Percentiles rank a stretch among this genome's conserved stretches.
These are phyloP conservation scores for Apophysomyces elegans DNA, from an alignment of 371 early-diverging fungal genomes.

Conservation along the genomic window DNA sequence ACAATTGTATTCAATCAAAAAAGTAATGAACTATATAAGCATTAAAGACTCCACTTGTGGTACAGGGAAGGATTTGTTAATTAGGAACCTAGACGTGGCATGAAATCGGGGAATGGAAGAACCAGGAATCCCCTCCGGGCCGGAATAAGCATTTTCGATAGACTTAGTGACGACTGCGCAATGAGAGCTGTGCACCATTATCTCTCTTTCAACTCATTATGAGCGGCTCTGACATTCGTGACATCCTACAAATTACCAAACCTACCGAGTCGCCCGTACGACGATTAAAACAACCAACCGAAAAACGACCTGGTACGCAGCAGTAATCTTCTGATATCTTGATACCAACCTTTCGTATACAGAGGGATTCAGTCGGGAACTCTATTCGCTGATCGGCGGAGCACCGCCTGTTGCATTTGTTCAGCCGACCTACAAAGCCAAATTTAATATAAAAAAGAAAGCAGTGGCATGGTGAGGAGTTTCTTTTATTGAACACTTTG, in stretches of 20 bases:
- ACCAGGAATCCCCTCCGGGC: no score
- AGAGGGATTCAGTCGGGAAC: slow-evolving; percentile 74
- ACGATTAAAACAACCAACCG: slow-evolving; percentile 39
- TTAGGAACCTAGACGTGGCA: no score
- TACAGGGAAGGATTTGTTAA: no score
- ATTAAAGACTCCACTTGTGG: no score
- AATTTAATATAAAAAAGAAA: slow-evolving; percentile 66
- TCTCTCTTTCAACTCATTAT: slow-evolving; percentile 24
- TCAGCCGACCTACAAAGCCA: slow-evolving; percentile 67
- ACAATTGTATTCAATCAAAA: no score
- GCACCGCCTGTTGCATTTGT: slow-evolving; percentile 66
- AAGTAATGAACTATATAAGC: no score
- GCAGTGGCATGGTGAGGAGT: slow-evolving; percentile 33
- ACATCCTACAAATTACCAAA: slow-evolving; percentile 62
- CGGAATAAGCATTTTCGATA: no score
- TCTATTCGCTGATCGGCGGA: slow-evolving; percentile 70
- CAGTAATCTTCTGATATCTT: background rate
- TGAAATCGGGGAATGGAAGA: no score
- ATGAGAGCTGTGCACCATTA: no score
- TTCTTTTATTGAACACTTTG: background rate
- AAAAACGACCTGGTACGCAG: slow-evolving; percentile 58
- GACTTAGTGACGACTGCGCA: no score
- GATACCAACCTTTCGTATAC: background rate
- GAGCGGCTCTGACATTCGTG: slow-evolving; percentile 69
- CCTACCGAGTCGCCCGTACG: slow-evolving; percentile 39